These are phyloP conservation scores for Gnetum montanum DNA, from an alignment of 75 land plant genomes.

Conservation along the genomic window DNA sequence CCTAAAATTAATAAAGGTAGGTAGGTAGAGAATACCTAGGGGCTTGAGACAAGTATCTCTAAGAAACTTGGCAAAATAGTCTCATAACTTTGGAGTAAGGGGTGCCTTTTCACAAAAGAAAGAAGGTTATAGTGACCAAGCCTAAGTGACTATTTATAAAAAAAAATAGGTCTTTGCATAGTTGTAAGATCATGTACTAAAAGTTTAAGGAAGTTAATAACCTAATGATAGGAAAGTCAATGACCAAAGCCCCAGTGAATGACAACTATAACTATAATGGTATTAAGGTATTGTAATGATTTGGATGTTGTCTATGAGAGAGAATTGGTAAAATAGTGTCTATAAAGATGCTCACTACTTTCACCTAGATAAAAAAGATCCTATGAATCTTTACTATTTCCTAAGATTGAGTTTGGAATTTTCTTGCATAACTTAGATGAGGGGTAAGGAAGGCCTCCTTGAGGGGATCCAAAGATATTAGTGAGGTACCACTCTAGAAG, in stretches of 20 bases:
- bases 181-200: slow-evolving; percentile 1
- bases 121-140: neutral
- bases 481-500: neutral
- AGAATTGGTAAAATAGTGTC: neutral
- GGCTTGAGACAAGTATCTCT: slow-evolving; percentile 10
- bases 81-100: slow-evolving; percentile 14
- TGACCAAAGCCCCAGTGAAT: slow-evolving; percentile 5
- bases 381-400: slow-evolving; percentile 3
- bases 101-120: slow-evolving; percentile 8
- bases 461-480: neutral
- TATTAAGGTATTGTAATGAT: slow-evolving; percentile 3
- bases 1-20: slow-evolving; percentile 14
- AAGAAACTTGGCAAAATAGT: slow-evolving; percentile 17
- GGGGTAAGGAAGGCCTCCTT: neutral
- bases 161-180: neutral
- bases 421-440: neutral
- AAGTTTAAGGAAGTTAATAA: neutral
- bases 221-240: slow-evolving; percentile 3
- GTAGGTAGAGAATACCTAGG: slow-evolving; percentile 19
- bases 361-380: neutral
- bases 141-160: neutral
- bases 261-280: slow-evolving; percentile 2
- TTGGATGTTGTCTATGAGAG: neutral
- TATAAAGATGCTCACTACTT: neutral
- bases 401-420: neutral